A percentile compares a stretch with the other conserved stretches of the same genome.
Conservation (phyloP, 768 basidiomycete species). For the Kwoniella sp. region DNA sequence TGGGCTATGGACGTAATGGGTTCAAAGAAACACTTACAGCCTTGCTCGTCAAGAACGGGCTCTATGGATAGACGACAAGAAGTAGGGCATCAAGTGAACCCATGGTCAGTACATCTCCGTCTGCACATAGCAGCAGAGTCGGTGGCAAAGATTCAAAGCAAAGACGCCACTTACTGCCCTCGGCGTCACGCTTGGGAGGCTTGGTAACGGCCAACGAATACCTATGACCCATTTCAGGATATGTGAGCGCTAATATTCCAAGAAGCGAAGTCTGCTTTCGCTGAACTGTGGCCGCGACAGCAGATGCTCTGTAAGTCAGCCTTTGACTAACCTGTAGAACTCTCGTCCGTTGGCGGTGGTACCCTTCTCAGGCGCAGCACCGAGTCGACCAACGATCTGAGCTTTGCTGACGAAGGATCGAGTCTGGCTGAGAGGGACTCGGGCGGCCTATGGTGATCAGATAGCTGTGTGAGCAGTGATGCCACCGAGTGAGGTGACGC, state of each 20-base stretch:
- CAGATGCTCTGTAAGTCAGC: not conserved
- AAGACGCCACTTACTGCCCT: slow-evolving; percentile 26
- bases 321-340: slow-evolving; percentile 26
- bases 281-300: no score
- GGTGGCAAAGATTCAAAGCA: not conserved
- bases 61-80: slow-evolving; percentile 11
- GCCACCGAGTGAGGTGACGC: not conserved
- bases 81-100: no score
- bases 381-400: slow-evolving; percentile 27
- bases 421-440: slow-evolving; percentile 14
- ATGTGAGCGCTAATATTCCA: not conserved
- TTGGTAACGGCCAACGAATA: slow-evolving; percentile 23
- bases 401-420: slow-evolving; percentile 29
- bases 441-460: slow-evolving; percentile 1
- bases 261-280: no score
- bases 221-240: no score
- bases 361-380: slow-evolving; percentile 26
- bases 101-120: no score
- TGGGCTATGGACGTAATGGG: not conserved
- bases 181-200: slow-evolving; percentile 26
- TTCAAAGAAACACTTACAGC: slow-evolving; percentile 17
- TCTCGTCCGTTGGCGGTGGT: slow-evolving; percentile 17
- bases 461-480: not conserved
- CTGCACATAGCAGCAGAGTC: no score
- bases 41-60: slow-evolving; percentile 25